Evolutionary conservation across 2,329 filamentous ascomycete species (phyloP), one percentile per base, ranked within the genome.

Genomic region (Alternaria arbusti): DNA sequence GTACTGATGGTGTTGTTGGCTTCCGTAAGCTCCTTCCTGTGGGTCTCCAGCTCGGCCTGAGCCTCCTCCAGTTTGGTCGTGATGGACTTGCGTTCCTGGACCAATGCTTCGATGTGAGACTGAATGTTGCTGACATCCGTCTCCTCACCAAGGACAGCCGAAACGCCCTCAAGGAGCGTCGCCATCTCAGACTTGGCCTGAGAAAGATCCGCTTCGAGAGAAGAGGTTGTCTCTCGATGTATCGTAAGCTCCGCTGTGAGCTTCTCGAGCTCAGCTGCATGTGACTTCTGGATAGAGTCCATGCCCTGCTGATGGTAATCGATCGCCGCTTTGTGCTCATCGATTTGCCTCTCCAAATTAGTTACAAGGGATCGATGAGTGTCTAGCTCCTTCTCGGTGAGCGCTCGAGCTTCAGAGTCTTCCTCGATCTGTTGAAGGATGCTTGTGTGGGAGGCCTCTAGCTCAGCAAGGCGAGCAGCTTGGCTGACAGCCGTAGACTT

Each of bases 401-500:
- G 79, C 22, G 89, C 87, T 57, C 89, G 88, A 1, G 87, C 85
- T 56, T 87, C 85, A 9, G 86, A 84, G 47, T 90, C 86, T 57
- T 91, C 86, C 43, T 92, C 88, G 11, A 96, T 85, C 71, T 95
- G 87, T 50, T 86, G 81, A 72, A 89, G 87, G 54, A 91, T 87
- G 25, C 86, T 85, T 30, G 86, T 79, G 75, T 96, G 91, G 5
- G 90, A 87, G 67, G 89, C 82, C 79, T 97, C 93, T 13, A 97
- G 85, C 68, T 91, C 87, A 4, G 89, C 85, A 28, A 97, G 89
- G 71, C 90, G 92, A 43, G 86, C 77, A 12, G 89, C 84, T 71
- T 94, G 92, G 68, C 84, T 86, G 66, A 87, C 86, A 71, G 96
- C 90, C 40, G 91, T 87, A 4, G 86, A 82, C 81, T 92, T 94